These are phyloP conservation scores for Alternaria metachromatica DNA, from an alignment of 2,329 filamentous ascomycete genomes.

Conservation along the genomic window DNA sequence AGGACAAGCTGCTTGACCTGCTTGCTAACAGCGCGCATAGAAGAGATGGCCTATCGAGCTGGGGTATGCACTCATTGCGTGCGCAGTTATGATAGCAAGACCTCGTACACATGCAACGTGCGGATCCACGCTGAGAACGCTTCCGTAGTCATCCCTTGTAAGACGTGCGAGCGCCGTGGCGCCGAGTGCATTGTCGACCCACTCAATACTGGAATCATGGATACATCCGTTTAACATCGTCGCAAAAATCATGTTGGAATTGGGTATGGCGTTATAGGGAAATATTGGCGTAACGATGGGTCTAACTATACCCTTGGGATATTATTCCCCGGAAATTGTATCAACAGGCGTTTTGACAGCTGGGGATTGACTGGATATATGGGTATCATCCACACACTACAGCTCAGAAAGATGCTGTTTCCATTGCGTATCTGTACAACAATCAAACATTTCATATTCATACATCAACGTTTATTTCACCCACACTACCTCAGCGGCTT, in stretches of 20 bases:
- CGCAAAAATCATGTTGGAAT: background rate
- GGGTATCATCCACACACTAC: background rate
- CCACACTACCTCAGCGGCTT: slow-evolving; percentile 10
- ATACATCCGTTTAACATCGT: background rate
- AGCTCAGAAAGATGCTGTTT: background rate
- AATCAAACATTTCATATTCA: slow-evolving; percentile 1
- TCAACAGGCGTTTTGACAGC: background rate
- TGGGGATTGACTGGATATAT: background rate
- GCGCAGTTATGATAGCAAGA: background rate
- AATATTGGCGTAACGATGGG: background rate
- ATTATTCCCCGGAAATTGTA: background rate
- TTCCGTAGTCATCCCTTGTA: background rate
- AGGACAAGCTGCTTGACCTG: slow-evolving; percentile 11
- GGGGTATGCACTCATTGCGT: background rate
- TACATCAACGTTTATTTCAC: background rate
- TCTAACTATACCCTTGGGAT: slow-evolving; percentile 4
- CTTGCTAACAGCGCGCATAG: background rate
- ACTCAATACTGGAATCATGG: background rate
- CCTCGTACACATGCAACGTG: background rate
- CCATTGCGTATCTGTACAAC: background rate
- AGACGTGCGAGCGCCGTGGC: background rate
- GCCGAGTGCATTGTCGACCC: background rate
- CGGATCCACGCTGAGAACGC: background rate
- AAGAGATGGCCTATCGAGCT: background rate
- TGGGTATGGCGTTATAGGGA: background rate